Evolutionary conservation across 495 filamentous ascomycete genomes (phyloP).

Genomic region (Daldinia decipiens): DNA sequence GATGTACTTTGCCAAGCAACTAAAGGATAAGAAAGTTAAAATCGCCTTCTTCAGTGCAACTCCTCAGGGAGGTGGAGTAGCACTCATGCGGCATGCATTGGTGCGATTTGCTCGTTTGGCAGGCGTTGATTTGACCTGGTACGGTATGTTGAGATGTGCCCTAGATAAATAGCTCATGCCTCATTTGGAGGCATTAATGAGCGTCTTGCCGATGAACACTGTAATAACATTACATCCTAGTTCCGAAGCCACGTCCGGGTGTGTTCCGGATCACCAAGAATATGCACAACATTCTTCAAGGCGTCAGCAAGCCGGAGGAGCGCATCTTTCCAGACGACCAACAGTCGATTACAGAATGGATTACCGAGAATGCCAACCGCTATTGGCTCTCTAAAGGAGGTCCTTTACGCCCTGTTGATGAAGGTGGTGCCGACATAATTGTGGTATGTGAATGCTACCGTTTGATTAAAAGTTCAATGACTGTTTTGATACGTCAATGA

Average conservation of each 20-base stretch:
- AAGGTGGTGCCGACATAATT: constrained; percentile 83
- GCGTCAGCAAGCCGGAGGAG: constrained; percentile 71
- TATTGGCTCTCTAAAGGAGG: constrained; percentile 80
- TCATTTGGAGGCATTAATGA: background rate
- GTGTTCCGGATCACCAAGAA: constrained; percentile 91
- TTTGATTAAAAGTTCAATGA: background rate
- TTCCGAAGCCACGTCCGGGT: constrained; percentile 84
- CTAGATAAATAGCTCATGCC: background rate
- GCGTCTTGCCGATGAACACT: constrained; percentile 6
- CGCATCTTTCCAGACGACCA: constrained; percentile 70
- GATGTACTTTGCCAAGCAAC: constrained; percentile 70
- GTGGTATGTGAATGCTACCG: constrained; percentile 60
- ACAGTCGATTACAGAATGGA: constrained; percentile 73
- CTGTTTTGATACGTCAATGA: background rate
- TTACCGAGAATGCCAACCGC: constrained; percentile 76
- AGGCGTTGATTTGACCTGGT: constrained; percentile 81
- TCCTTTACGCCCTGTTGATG: constrained; percentile 69
- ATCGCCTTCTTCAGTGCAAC: constrained; percentile 89
- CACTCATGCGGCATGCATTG: constrained; percentile 87
- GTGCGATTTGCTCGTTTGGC: constrained; percentile 75
- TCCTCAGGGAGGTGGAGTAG: constrained; percentile 88
- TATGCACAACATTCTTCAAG: constrained; percentile 93
- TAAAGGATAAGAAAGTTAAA: constrained; percentile 73
- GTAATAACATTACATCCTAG: constrained; percentile 62
- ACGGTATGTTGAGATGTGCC: constrained; percentile 54